phyloP scores from a whole-genome alignment of 176 grass and related monocot species.

The Zoysia pacifica region DNA sequence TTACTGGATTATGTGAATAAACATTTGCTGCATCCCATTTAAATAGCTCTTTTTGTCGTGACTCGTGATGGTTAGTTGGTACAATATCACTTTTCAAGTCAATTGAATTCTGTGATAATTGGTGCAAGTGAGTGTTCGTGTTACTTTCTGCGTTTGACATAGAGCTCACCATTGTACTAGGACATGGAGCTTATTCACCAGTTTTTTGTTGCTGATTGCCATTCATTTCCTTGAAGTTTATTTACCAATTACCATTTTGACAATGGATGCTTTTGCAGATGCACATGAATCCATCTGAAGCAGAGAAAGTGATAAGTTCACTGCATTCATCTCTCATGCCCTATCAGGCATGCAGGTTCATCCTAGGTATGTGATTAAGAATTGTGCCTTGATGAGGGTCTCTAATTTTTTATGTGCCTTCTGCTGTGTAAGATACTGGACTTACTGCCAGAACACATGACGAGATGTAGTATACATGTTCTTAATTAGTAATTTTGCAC shows the following conservation, averaged over 20 bases:
- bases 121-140: neutral
- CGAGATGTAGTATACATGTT: neutral
- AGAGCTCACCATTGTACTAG: neutral
- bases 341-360: constrained; percentile 87
- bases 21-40: neutral
- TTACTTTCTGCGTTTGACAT: neutral
- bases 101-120: constrained; percentile 15
- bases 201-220: constrained; percentile 17
- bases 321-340: constrained; percentile 84
- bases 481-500: neutral
- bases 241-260: constrained; percentile 4
- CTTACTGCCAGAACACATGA: neutral
- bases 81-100: neutral
- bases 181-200: constrained; percentile 1
- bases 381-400: neutral
- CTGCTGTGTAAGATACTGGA: neutral
- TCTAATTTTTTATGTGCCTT: neutral
- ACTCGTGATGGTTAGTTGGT: constrained; percentile 18
- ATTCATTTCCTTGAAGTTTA: constrained; percentile 16
- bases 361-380: constrained; percentile 73
- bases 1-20: neutral
- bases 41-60: constrained; percentile 1
- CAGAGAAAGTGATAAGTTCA: constrained; percentile 72
- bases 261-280: constrained; percentile 54
- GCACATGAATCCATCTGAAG: constrained; percentile 88